phyloP scores from a whole-genome alignment of 345 rosid genomes.

The Citrus cavaleriei region DNA sequence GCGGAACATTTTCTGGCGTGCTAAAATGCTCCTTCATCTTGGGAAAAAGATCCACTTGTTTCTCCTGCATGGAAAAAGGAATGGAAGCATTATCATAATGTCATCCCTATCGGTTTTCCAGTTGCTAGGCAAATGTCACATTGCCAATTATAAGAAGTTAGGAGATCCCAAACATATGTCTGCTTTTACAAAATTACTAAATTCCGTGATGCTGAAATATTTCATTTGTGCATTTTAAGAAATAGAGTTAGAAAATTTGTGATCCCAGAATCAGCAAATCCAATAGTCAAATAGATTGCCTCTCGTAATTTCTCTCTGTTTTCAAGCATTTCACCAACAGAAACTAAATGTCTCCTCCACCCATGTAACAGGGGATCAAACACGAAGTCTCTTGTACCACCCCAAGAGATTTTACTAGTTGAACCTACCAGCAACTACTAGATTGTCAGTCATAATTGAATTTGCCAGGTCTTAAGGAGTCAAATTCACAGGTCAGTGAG shows the following conservation, averaged over 20 bases:
- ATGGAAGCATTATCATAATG: constrained; percentile 3
- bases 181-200: neutral
- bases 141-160: neutral
- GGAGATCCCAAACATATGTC: neutral
- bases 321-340: neutral
- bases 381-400: neutral
- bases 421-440: neutral
- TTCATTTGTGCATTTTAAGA: neutral
- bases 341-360: neutral
- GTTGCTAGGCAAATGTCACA: neutral
- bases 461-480: neutral
- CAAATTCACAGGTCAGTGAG: neutral
- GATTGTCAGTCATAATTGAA: neutral
- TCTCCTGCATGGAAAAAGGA: constrained; percentile 57
- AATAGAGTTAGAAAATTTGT: neutral
- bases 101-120: neutral
- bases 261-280: neutral
- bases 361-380: neutral
- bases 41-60: constrained; percentile 60
- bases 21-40: constrained; percentile 59
- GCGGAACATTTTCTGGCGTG: constrained; percentile 89
- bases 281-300: neutral
- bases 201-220: neutral
- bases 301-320: neutral
- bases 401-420: neutral